These are phyloP conservation scores for Thecaphora frezii DNA, from an alignment of 1,284 basidiomycete genomes.

Conservation along the genomic window DNA sequence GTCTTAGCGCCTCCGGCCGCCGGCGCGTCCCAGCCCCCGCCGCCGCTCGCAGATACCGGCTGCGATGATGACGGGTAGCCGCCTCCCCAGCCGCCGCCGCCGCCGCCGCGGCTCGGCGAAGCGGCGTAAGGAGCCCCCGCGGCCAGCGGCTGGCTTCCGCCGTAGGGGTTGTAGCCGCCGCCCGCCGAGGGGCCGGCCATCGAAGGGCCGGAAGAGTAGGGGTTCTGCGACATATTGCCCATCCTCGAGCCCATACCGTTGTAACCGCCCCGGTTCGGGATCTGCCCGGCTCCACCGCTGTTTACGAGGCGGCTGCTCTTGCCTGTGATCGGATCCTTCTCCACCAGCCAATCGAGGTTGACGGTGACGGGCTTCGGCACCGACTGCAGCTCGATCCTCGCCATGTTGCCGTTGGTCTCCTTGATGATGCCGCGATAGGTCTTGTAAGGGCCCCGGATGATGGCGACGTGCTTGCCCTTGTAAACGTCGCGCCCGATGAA, in stretches of 20 bases:
- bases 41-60: not conserved
- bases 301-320: constrained; percentile 27
- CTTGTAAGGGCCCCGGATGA: constrained; percentile 87
- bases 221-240: constrained; percentile 27
- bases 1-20: constrained; percentile 22
- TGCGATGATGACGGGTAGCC: not conserved
- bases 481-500: constrained; percentile 67
- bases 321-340: constrained; percentile 64
- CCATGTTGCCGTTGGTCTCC: constrained; percentile 84
- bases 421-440: constrained; percentile 90
- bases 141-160: constrained; percentile 14
- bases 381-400: constrained; percentile 87
- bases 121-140: constrained; percentile 20
- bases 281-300: constrained; percentile 9
- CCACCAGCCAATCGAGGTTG: constrained; percentile 75
- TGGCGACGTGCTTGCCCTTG: constrained; percentile 77
- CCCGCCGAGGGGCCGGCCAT: constrained; percentile 7
- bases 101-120: constrained; percentile 1
- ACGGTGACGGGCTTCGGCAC: constrained; percentile 88
- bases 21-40: not conserved
- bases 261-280: constrained; percentile 14
- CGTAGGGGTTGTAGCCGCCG: constrained; percentile 29
- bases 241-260: constrained; percentile 14
- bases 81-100: constrained; percentile 5
- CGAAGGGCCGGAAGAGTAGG: constrained; percentile 22